Evolutionary conservation across 192 early-diverging fungal genomes (phyloP).

Genomic region (Backusella macrospora): DNA sequence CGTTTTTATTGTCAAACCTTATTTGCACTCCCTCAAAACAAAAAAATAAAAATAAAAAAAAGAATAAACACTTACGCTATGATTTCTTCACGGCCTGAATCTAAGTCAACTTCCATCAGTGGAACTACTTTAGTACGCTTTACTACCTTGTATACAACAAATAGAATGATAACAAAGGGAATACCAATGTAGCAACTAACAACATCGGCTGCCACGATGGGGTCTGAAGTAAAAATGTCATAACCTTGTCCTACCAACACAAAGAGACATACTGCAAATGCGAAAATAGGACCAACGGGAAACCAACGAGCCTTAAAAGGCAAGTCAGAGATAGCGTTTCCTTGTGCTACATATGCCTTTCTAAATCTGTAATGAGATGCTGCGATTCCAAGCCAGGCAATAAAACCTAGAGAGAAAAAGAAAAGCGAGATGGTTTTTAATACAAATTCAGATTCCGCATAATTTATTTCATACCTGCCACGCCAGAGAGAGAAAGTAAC

Average conservation of each 20-base stretch:
- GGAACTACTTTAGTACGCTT: conserved; percentile 66
- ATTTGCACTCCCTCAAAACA: not conserved
- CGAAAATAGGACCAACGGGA: conserved; percentile 72
- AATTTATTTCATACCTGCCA: conserved; percentile 44
- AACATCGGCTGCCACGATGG: conserved; percentile 51
- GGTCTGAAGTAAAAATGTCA: conserved; percentile 41
- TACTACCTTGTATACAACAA: conserved; percentile 63
- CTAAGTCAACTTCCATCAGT: conserved; percentile 62
- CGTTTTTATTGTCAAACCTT: conserved; percentile 5
- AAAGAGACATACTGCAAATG: conserved; percentile 58
- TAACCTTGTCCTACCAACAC: conserved; percentile 70
- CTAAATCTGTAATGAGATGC: conserved; percentile 87
- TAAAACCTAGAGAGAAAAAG: conserved; percentile 52
- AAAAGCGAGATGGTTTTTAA: not conserved
- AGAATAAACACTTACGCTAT: not conserved
- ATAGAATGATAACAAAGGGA: conserved; percentile 63
- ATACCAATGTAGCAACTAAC: conserved; percentile 69
- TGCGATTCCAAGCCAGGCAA: conserved; percentile 87
- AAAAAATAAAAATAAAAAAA: not conserved
- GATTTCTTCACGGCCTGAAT: conserved; percentile 45
- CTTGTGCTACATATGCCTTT: conserved; percentile 75
- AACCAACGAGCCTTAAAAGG: conserved; percentile 73
- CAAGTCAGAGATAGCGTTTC: conserved; percentile 58
- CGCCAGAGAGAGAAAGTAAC: conserved; percentile 68
- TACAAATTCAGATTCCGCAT: not conserved